Evolutionary conservation across 1,139 yeast species (phyloP).

Genomic region (Sugiyamaella novakii): DNA sequence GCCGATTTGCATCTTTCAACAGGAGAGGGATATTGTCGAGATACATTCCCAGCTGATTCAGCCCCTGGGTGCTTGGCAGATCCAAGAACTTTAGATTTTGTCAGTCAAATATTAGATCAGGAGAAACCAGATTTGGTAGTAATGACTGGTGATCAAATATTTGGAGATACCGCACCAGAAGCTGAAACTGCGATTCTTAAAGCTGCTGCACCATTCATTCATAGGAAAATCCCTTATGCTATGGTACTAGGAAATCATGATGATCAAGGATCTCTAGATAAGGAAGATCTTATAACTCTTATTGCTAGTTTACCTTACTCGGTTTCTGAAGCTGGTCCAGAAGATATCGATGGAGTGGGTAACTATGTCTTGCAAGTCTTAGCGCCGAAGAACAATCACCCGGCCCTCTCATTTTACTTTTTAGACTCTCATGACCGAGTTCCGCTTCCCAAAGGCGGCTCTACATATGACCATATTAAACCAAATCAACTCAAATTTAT

Average conservation of each 20-base stretch:
- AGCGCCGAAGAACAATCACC: slow-evolving; percentile 46
- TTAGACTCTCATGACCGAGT: slow-evolving; percentile 81
- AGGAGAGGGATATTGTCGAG: slow-evolving; percentile 61
- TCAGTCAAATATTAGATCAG: slow-evolving; percentile 62
- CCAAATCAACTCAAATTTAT: slow-evolving; percentile 69
- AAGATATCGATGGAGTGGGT: slow-evolving; percentile 72
- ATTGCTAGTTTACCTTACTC: slow-evolving; percentile 66
- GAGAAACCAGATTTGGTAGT: slow-evolving; percentile 84
- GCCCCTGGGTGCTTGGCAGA: slow-evolving; percentile 67
- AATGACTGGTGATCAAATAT: slow-evolving; percentile 83
- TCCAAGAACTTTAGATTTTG: slow-evolving; percentile 60
- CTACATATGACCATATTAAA: slow-evolving; percentile 87
- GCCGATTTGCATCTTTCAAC: slow-evolving; percentile 87
- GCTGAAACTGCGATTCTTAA: slow-evolving; percentile 76
- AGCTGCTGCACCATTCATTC: slow-evolving; percentile 70
- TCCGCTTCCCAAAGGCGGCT: slow-evolving; percentile 59
- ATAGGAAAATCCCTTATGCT: slow-evolving; percentile 74
- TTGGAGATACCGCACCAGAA: slow-evolving; percentile 72
- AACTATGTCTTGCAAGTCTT: slow-evolving; percentile 64
- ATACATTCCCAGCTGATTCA: slow-evolving; percentile 54
- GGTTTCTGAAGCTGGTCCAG: slow-evolving; percentile 62
- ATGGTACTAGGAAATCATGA: slow-evolving; percentile 81
- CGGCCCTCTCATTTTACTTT: slow-evolving; percentile 66
- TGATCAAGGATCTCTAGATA: slow-evolving; percentile 71
- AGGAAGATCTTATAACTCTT: slow-evolving; percentile 62